These are phyloP conservation scores for Rhizopus arrhizus DNA, from an alignment of 371 early-diverging fungal species.

Conservation along the genomic window DNA sequence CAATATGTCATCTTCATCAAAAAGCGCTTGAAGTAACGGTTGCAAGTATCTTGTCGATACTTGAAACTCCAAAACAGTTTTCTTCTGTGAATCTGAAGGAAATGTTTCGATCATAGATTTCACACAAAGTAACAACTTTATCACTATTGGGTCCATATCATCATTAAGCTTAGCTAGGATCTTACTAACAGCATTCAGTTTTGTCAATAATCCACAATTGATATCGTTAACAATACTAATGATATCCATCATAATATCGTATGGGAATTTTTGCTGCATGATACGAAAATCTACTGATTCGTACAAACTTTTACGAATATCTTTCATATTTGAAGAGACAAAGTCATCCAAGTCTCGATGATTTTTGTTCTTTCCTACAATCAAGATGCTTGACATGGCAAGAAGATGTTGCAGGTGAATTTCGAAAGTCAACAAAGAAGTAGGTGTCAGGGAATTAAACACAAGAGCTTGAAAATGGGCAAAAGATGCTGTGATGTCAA, in stretches of 20 bases:
- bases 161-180: neutral
- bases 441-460: slow-evolving; percentile 1
- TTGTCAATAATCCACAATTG: slow-evolving; percentile 1
- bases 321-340: slow-evolving; percentile 7
- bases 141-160: neutral
- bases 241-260: slow-evolving; percentile 5
- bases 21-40: slow-evolving; percentile 4
- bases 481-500: slow-evolving; percentile 1
- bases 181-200: neutral
- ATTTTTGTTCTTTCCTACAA: slow-evolving; percentile 6
- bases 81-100: neutral
- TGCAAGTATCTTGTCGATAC: slow-evolving; percentile 4
- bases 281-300: slow-evolving; percentile 14
- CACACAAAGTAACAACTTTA: neutral
- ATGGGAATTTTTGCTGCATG: slow-evolving; percentile 8
- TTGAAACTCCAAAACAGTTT: slow-evolving; percentile 2
- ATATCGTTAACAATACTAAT: slow-evolving; percentile 9
- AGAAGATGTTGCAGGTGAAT: slow-evolving; percentile 14
- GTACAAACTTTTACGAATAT: slow-evolving; percentile 10
- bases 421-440: slow-evolving; percentile 11
- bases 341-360: slow-evolving; percentile 14
- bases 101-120: neutral
- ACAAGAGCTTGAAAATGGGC: slow-evolving; percentile 1
- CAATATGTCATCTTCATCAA: slow-evolving; percentile 1
- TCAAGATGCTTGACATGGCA: slow-evolving; percentile 11